These are phyloP conservation scores for Gaertneriomyces semiglobifer DNA, from an alignment of 192 early-diverging fungal species.

Conservation along the genomic window DNA sequence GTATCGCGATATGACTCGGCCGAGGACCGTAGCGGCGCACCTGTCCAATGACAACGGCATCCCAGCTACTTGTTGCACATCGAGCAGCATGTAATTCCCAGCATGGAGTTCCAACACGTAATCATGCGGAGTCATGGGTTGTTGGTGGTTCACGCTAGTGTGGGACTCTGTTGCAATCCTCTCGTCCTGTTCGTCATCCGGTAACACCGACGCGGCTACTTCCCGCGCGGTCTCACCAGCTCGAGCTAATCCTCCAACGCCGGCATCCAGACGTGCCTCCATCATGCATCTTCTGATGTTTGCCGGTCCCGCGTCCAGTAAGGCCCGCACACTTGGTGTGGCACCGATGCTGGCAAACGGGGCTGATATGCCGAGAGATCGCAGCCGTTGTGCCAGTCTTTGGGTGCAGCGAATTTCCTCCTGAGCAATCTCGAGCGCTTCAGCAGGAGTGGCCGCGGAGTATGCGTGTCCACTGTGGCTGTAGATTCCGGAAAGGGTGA, in stretches of 20 bases:
- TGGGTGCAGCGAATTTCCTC: constrained; percentile 14
- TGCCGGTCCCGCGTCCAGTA: constrained; percentile 17
- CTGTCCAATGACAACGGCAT: constrained; percentile 16
- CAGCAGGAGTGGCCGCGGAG: background rate
- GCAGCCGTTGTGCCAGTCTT: constrained; percentile 19
- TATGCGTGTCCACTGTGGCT: constrained; percentile 23
- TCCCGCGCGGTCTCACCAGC: constrained; percentile 9
- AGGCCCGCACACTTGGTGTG: constrained; percentile 19
- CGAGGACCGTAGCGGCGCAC: constrained; percentile 21
- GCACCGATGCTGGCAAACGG: constrained; percentile 21
- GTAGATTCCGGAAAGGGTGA: constrained; percentile 20
- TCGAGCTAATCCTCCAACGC: background rate
- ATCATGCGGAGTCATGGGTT: background rate
- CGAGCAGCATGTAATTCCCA: constrained; percentile 24
- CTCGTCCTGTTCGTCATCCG: constrained; percentile 7
- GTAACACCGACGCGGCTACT: constrained; percentile 11
- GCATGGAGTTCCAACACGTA: constrained; percentile 18
- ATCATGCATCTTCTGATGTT: background rate
- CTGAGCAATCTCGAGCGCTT: constrained; percentile 8
- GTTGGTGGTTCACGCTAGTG: background rate
- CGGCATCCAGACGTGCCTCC: constrained; percentile 16
- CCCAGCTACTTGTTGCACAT: constrained; percentile 21
- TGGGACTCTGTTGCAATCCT: background rate
- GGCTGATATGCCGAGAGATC: constrained; percentile 18
- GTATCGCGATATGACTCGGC: constrained; percentile 21